Conservation (phyloP, 495 filamentous ascomycete genomes). For the Neurospora sp. region DNA sequence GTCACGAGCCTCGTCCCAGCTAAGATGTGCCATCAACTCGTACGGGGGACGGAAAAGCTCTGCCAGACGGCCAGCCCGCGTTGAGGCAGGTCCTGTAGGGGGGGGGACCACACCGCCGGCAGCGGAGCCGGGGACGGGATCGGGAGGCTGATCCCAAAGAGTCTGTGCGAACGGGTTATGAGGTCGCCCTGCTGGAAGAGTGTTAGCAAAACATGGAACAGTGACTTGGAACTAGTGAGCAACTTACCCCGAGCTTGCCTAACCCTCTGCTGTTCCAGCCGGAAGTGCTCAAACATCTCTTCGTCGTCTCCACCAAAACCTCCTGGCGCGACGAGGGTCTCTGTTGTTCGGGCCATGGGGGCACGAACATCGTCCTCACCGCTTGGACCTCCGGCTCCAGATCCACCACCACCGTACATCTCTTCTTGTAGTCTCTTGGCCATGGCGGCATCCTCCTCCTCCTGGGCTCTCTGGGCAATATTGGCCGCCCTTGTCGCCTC, state of each 20-base stretch:
- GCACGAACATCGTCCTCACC: conserved; percentile 64
- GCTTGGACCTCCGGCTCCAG: conserved; percentile 18
- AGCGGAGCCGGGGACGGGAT: neutral
- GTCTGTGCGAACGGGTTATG: conserved; percentile 73
- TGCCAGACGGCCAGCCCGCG: conserved; percentile 49
- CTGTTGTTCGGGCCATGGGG: conserved; percentile 82
- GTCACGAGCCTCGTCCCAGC: conserved; percentile 73
- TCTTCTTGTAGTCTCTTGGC: conserved; percentile 86
- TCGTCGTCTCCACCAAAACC: conserved; percentile 42
- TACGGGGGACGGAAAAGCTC: conserved; percentile 88
- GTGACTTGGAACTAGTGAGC: neutral
- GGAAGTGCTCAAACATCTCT: conserved; percentile 50
- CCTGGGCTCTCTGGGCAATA: conserved; percentile 32
- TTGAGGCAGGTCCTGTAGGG: conserved; percentile 3
- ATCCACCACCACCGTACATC: conserved; percentile 54
- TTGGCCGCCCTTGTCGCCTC: conserved; percentile 24
- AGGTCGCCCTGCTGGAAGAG: neutral
- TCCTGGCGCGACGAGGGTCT: conserved; percentile 72
- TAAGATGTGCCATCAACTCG: conserved; percentile 64
- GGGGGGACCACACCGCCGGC: conserved; percentile 10
- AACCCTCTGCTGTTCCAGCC: conserved; percentile 49
- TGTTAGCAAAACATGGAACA: neutral
- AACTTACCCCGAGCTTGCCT: conserved; percentile 33
- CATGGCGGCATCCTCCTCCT: conserved; percentile 90
- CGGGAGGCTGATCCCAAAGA: conserved; percentile 59